Base-by-base conservation (phyloP, 345 rosid genomes). In the Salix brachista region DNA sequence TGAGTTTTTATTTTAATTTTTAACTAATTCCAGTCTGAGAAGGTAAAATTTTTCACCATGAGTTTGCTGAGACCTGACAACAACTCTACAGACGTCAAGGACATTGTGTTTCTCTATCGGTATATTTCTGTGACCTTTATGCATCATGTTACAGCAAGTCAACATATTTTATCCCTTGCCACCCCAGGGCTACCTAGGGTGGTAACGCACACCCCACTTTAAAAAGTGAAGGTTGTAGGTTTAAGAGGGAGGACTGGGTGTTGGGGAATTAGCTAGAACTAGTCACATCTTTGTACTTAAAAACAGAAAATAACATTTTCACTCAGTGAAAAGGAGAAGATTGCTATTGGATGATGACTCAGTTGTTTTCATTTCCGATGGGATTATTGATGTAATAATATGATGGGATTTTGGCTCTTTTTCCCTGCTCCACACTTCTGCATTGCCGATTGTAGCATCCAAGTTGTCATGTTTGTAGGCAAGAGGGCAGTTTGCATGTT, bases 91-190 rank as follows among this genome's bases (percentile, higher is more conserved):
- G 83, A 84, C 48, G 69, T 82, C 83, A 94, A 91, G 85, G 99
- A 95, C 72, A 84, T 91, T 41, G 92, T 95, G 65, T 95, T 95
- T 80, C 86, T 95, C 3, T 95, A 95, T 78, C 83, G 99, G 98
- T 95, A 93, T 65, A 68, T 52, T 23, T 65, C 41, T 69, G 3
- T 60, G 13, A 21, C 70, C 67, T 23, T 34, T 4, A 52, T 32
- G 17, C 62, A 23, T 25, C 26, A 37, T 56, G 14, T 73, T 26
- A 26, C 28, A 13, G 48, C 17, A 46, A 39, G 36, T n/a, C 28
- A 52, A 39, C 32, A 36, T 18, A 65, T 60, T 32, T 66, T 66
- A 30, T 6, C 36, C 23, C 36, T 17, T 46, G 52, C 52, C 52
- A 46, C 17, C 46, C 10, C 1, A 0, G 6, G 52, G 52, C 52